phyloP scores from a whole-genome alignment of 306 rosid genomes.

The Ormosia semicastrata region DNA sequence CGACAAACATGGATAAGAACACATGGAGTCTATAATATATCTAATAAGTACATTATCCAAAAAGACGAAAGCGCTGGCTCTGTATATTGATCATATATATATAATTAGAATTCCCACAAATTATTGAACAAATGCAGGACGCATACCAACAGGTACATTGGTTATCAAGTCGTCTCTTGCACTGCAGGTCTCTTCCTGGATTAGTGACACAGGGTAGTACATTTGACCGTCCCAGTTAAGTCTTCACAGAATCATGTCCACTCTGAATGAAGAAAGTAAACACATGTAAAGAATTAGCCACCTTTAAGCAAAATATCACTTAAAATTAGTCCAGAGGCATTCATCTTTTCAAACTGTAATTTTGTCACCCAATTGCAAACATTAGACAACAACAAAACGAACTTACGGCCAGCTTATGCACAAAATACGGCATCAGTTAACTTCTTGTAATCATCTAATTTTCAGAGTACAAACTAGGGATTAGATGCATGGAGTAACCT shows the following conservation, averaged over 20 bases:
- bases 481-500: slow-evolving; percentile 40
- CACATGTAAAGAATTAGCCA: slow-evolving; percentile 27
- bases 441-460: background rate
- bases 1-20: background rate
- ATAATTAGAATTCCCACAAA: slow-evolving; percentile 4
- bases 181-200: slow-evolving; percentile 25
- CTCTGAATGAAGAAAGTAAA: slow-evolving; percentile 30
- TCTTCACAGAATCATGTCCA: slow-evolving; percentile 32
- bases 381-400: background rate
- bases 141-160: slow-evolving; percentile 75
- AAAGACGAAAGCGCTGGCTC: background rate
- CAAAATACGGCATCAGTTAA: background rate
- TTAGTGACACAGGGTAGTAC: background rate
- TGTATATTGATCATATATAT: slow-evolving; percentile 4
- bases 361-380: background rate
- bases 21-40: background rate
- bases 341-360: background rate
- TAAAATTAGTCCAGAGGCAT: background rate
- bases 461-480: background rate
- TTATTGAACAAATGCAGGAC: slow-evolving; percentile 62
- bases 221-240: background rate
- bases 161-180: slow-evolving; percentile 70
- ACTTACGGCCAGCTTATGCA: background rate
- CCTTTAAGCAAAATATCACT: background rate
- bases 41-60: background rate